A percentile compares a stretch with the other conserved stretches of the same genome.
phyloP scores from a whole-genome alignment of 2,329 filamentous ascomycete genomes.

The Colletotrichum falcatum region DNA sequence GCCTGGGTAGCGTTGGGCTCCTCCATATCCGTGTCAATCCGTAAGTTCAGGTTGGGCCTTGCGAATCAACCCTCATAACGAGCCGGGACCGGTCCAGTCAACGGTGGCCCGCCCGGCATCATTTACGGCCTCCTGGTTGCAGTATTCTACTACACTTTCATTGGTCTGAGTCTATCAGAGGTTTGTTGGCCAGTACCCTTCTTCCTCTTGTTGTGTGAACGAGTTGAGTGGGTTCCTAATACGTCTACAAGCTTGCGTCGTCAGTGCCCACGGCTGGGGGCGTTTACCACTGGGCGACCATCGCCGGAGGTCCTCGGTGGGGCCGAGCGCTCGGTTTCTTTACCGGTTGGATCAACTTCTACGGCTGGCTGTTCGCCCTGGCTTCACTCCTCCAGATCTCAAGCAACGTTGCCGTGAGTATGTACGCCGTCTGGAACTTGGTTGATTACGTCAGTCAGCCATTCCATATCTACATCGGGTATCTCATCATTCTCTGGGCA shows the following conservation, averaged over 20 bases:
- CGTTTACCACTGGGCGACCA: constrained; percentile 71
- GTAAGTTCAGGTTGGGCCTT: constrained; percentile 47
- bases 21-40: constrained; percentile 66
- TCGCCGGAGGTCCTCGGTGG: constrained; percentile 66
- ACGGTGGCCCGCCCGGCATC: constrained; percentile 56
- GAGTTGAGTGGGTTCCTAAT: constrained; percentile 23
- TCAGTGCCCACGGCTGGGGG: constrained; percentile 70
- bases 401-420: constrained; percentile 69
- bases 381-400: constrained; percentile 70
- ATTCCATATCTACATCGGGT: constrained; percentile 72
- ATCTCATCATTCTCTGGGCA: constrained; percentile 66
- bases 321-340: constrained; percentile 64
- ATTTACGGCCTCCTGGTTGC: constrained; percentile 58
- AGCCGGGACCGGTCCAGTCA: constrained; percentile 47
- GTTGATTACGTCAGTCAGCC: constrained; percentile 60
- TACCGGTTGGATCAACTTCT: constrained; percentile 65
- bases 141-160: constrained; percentile 57
- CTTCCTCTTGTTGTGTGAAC: too few species aligned
- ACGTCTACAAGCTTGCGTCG: constrained; percentile 63
- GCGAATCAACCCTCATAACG: not conserved
- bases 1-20: constrained; percentile 74
- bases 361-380: constrained; percentile 72
- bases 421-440: constrained; percentile 70
- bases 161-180: constrained; percentile 57
- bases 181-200: constrained; percentile 42